Conservation (phyloP, 495 filamentous ascomycete genomes). For the Neurospora sp. region DNA sequence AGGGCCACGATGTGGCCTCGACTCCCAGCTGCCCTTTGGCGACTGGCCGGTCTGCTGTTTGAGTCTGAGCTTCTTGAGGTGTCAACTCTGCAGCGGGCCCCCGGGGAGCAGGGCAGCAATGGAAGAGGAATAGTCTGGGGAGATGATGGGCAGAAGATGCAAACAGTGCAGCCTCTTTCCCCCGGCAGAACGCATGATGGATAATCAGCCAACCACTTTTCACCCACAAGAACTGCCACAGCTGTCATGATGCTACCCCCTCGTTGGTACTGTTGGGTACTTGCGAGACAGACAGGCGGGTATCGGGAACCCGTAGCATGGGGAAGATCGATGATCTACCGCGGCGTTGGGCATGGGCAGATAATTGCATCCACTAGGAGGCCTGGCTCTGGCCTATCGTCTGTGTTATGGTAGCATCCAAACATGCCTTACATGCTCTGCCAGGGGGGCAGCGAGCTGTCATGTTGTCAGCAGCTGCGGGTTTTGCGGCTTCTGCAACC, state of each 20-base stretch:
- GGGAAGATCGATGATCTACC: background rate
- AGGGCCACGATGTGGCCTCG: background rate
- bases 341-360: background rate
- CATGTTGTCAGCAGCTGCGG: background rate
- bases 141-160: background rate
- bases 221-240: background rate
- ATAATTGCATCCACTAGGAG: background rate
- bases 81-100: background rate
- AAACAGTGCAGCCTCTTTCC: background rate
- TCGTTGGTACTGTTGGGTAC: background rate
- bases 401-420: background rate
- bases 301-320: background rate
- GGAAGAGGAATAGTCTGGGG: background rate
- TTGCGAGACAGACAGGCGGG: background rate
- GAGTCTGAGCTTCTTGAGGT: background rate
- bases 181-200: background rate
- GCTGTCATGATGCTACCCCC: background rate
- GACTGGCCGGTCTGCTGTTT: background rate
- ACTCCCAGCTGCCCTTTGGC: background rate
- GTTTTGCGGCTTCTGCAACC: background rate
- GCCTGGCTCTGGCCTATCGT: background rate
- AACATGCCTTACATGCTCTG: background rate
- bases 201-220: background rate
- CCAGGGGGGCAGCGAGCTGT: background rate
- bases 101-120: background rate